Evolutionary conservation across 257 asterid species (phyloP), one percentile per base, ranked within the genome.

Genomic region (Marsdenia floribunda): DNA sequence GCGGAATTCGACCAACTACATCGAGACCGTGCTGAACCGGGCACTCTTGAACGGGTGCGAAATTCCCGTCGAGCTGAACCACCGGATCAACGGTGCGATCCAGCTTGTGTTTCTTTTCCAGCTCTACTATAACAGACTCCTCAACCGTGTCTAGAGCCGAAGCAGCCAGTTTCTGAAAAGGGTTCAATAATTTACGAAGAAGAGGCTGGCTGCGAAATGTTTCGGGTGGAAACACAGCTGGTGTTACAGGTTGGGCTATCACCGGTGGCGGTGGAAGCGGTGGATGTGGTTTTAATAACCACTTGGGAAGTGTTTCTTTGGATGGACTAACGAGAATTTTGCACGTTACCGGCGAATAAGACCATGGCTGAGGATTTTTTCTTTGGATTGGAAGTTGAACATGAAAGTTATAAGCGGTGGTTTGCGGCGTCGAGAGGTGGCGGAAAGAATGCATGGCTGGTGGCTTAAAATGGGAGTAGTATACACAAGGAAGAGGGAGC

Each of bases 41-140:
- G 76, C 73, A 64, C 76, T 89, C 96, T 3, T 52, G 82, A 76
- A 89, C 92, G 63, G 96, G 92, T 6, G 90, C 87, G 26, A 81
- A 86, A 71, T 89, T 89, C 5, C 96, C 96, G 13, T 79, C 79
- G 0, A 89, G 83, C n/a, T 87, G 92, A 82, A 89, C 79, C 64
- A 66, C 80, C 38, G 90, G 92, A 53, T 89, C 91, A 22, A 86
- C 80, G 7, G 70, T 82, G 80, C 82, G 88, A 83, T 79, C 77
- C 74, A 83, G 82, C 70, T 77, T 79, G 5, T 75, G 86, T 10
- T 63, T 82, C 79, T 80, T 84, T 74, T 81, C 90, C 47, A 81
- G 2, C 52, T 77, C 21, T 1, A 66, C 37, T 40, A 87, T 13
- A 9, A 89, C n/a, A 6, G 78, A 75, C 4, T 77, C 75, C 46